Percentiles rank a stretch among this genome's conserved stretches.
These are phyloP conservation scores for Orychophragmus violaceus DNA, from an alignment of 345 rosid species.

Conservation along the genomic window DNA sequence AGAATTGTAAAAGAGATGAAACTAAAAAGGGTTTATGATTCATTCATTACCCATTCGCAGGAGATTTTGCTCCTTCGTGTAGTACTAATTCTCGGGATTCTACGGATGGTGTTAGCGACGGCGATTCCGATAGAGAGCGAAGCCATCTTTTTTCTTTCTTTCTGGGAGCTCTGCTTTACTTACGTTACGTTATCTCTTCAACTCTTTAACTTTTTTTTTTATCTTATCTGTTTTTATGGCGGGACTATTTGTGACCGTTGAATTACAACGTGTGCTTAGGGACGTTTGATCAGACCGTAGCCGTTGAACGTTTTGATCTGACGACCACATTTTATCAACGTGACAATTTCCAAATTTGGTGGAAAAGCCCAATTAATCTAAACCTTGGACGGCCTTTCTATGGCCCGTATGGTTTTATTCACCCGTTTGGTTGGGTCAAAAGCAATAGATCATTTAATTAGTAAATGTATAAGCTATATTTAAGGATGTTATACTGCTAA, in stretches of 20 bases:
- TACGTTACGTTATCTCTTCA: constrained; percentile 14
- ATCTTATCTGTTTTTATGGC: constrained; percentile 28
- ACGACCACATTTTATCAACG: background rate
- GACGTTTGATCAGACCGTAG: background rate
- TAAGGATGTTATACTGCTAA: too few relatives aligned
- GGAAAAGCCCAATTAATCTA: background rate
- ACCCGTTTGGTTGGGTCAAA: too few relatives aligned
- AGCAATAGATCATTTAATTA: accelerated
- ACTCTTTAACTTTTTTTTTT: background rate
- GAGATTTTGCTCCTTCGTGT: constrained; percentile 32
- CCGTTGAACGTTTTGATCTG: constrained; percentile 16
- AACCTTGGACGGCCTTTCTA: background rate
- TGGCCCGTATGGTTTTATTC: background rate
- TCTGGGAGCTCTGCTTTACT: constrained; percentile 2
- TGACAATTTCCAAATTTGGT: background rate
- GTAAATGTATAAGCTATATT: too few relatives aligned
- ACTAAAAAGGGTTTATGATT: background rate
- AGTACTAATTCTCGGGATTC: constrained; percentile 17
- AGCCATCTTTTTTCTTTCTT: constrained; percentile 35
- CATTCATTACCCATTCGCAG: constrained; percentile 61
- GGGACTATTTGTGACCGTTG: constrained; percentile 27
- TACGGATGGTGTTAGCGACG: constrained; percentile 29
- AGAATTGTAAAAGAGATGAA: background rate
- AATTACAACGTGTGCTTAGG: background rate
- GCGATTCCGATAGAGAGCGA: constrained; percentile 49